A percentile compares a stretch with the other conserved stretches of the same genome.
These are phyloP conservation scores for Mrakia gelida DNA, from an alignment of 768 basidiomycete genomes.

Conservation along the genomic window DNA sequence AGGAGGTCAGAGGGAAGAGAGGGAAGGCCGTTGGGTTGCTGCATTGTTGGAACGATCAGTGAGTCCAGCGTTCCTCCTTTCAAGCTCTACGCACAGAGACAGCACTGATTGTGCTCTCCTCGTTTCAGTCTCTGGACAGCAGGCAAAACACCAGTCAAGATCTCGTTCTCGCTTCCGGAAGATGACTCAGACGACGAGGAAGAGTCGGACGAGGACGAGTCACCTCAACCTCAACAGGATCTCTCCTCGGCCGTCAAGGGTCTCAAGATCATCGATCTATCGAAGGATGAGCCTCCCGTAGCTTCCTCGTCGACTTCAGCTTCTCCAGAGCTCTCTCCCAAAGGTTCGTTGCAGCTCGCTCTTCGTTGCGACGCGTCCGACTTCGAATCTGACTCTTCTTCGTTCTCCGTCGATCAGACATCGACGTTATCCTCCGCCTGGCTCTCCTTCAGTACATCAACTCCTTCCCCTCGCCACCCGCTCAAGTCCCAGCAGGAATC, in stretches of 20 bases:
- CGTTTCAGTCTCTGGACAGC: slow-evolving; percentile 25
- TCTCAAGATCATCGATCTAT: not conserved
- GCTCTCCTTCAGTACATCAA: slow-evolving; percentile 65
- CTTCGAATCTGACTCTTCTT: not conserved
- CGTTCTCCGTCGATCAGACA: slow-evolving; percentile 46
- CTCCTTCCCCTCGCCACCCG: slow-evolving; percentile 41
- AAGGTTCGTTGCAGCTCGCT: not conserved
- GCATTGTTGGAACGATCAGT: slow-evolving; percentile 52
- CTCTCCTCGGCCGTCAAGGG: not conserved
- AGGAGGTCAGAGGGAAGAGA: slow-evolving; percentile 51
- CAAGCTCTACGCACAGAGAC: not conserved
- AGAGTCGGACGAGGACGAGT: slow-evolving; percentile 21
- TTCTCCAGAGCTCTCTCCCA: not conserved
- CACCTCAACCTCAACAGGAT: not conserved
- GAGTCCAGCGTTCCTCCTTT: not conserved
- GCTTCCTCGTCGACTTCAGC: slow-evolving; percentile 6
- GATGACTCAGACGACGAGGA: slow-evolving; percentile 15
- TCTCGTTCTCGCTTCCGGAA: slow-evolving; percentile 19
- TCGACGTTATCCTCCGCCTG: slow-evolving; percentile 56
- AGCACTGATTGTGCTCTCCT: not conserved
- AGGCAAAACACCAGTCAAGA: not conserved
- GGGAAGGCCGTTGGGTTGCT: slow-evolving; percentile 72
- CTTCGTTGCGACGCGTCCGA: not conserved
- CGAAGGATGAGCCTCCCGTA: not conserved
- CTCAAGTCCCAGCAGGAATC: slow-evolving; percentile 47